Percentiles rank a stretch among this genome's conserved stretches.
Conservation (phyloP, 257 asterid genomes). For the Cynanchum wilfordii region DNA sequence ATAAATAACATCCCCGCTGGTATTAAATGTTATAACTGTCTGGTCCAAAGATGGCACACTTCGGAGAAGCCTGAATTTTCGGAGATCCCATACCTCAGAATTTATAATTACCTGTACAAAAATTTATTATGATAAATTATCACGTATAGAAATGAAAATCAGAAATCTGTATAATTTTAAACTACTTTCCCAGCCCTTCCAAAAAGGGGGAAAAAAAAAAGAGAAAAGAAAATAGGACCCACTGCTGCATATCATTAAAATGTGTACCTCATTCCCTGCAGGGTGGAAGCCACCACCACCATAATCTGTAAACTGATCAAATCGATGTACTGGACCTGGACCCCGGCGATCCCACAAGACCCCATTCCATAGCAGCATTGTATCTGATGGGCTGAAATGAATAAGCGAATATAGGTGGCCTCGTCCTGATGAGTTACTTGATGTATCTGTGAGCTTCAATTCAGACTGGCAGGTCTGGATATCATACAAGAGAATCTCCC, state of each 20-base stretch:
- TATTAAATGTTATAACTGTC: constrained; percentile 76
- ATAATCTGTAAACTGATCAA: constrained; percentile 81
- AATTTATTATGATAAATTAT: background rate
- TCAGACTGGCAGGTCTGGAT: constrained; percentile 60
- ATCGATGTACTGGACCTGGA: constrained; percentile 65
- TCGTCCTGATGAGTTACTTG: constrained; percentile 51
- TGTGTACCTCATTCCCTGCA: constrained; percentile 90
- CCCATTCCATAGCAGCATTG: constrained; percentile 90
- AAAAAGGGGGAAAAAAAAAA: no score
- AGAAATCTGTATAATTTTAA: background rate
- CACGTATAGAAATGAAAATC: background rate
- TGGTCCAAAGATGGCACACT: constrained; percentile 89
- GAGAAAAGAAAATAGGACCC: background rate
- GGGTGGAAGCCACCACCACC: constrained; percentile 99
- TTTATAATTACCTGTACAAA: constrained; percentile 75
- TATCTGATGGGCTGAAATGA: constrained; percentile 81
- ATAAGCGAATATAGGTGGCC: constrained; percentile 69
- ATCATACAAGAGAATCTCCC: constrained; percentile 86
- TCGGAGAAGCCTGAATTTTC: constrained; percentile 74
- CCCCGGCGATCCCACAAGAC: constrained; percentile 91
- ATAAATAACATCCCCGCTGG: constrained; percentile 87
- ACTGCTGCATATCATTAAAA: background rate
- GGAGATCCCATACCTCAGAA: constrained; percentile 97
- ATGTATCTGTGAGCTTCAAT: constrained; percentile 56
- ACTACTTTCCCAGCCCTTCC: background rate